Evolutionary conservation across 108 stramenopile genomes (phyloP).

Genomic region (Conticribra weissflogii): DNA sequence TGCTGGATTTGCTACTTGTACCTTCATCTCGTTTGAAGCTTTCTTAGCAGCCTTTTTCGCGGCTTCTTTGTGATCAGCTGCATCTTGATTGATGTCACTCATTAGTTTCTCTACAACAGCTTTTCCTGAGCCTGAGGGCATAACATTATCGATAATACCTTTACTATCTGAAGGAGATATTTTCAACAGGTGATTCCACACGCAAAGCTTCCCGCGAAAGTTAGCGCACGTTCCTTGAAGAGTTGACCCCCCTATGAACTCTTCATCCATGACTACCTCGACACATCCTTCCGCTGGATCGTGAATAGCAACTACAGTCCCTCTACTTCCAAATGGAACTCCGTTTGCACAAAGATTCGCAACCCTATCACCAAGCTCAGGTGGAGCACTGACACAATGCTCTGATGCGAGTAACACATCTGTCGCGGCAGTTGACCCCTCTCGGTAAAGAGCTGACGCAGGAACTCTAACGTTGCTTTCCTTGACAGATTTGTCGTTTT

Average conservation of each 20-base stretch:
- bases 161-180: conserved; percentile 73
- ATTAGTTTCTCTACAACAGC: conserved; percentile 65
- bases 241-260: conserved; percentile 94
- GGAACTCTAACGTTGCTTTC: conserved; percentile 85
- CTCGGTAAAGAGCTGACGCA: conserved; percentile 72
- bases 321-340: conserved; percentile 95
- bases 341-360: conserved; percentile 91
- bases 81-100: conserved; percentile 49
- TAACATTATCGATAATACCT: conserved; percentile 70
- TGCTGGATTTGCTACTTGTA: conserved; percentile 1
- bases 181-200: conserved; percentile 89
- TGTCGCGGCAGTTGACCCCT: conserved; percentile 76
- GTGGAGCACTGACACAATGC: conserved; percentile 72
- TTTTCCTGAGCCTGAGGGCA: conserved; percentile 72
- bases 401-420: conserved; percentile 79
- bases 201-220: conserved; percentile 93
- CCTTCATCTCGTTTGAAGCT: neutral
- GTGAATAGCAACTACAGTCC: conserved; percentile 96
- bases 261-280: conserved; percentile 98
- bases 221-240: conserved; percentile 94
- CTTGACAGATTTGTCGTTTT: conserved; percentile 77
- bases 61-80: conserved; percentile 10
- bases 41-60: conserved; percentile 2
- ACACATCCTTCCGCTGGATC: conserved; percentile 88
- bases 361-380: conserved; percentile 92